phyloP scores from a whole-genome alignment of 768 basidiomycete species.

The Suillus hirtellus region DNA sequence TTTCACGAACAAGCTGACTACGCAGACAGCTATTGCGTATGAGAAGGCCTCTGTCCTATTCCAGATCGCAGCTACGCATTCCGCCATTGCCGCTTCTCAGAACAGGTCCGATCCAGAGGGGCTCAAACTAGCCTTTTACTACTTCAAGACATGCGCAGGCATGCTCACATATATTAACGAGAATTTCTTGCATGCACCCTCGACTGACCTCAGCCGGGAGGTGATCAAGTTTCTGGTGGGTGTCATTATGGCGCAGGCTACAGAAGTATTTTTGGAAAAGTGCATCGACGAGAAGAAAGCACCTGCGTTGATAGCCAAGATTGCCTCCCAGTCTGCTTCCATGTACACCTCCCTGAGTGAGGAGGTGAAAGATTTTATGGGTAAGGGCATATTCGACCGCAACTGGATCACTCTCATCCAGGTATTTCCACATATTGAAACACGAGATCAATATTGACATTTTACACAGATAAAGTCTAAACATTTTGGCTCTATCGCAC shows the following conservation, averaged over 20 bases:
- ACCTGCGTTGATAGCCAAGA: conserved; percentile 74
- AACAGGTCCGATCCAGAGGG: conserved; percentile 89
- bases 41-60: conserved; percentile 98
- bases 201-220: conserved; percentile 90
- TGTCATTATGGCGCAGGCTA: conserved; percentile 90
- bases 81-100: conserved; percentile 84
- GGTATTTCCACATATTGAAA: conserved; percentile 39
- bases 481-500: conserved; percentile 81
- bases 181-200: conserved; percentile 97
- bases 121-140: conserved; percentile 90
- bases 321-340: conserved; percentile 77
- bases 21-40: conserved; percentile 94
- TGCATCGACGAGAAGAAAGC: conserved; percentile 91
- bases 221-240: conserved; percentile 91
- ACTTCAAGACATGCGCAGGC: conserved; percentile 86
- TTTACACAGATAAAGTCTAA: conserved; percentile 80
- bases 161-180: conserved; percentile 99
- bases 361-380: conserved; percentile 95
- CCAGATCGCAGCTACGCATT: conserved; percentile 93
- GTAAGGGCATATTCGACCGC: conserved; percentile 92
- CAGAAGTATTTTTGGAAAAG: conserved; percentile 95
- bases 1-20: conserved; percentile 91
- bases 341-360: conserved; percentile 85
- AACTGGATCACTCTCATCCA: conserved; percentile 91
- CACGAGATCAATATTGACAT: conserved; percentile 5